Percentiles rank a stretch among this genome's conserved stretches.
Evolutionary conservation across 2,329 filamentous ascomycete genomes (phyloP).

Genomic region (Cadophora sp.): DNA sequence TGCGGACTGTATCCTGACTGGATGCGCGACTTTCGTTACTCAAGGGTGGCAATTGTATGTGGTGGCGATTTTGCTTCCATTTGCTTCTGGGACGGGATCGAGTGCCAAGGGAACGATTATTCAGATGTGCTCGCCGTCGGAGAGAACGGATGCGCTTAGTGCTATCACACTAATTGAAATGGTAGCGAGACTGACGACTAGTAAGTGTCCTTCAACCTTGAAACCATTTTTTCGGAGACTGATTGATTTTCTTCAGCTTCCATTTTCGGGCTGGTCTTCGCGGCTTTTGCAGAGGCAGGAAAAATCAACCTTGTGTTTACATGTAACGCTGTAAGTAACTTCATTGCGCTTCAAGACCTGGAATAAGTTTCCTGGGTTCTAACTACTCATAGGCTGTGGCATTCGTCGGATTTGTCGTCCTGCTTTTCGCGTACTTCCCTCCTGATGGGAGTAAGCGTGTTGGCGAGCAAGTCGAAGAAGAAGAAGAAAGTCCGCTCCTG

Average conservation of each 20-base stretch:
- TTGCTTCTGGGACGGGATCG: conserved; percentile 72
- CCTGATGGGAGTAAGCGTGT: conserved; percentile 46
- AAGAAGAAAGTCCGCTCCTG: not conserved
- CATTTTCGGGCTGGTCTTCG: conserved; percentile 72
- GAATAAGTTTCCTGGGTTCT: not conserved
- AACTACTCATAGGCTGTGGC: conserved; percentile 54
- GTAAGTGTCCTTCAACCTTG: conserved; percentile 21
- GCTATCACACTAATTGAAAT: conserved; percentile 76
- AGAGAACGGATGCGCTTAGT: conserved; percentile 70
- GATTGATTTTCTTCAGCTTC: conserved; percentile 52
- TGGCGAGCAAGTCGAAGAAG: conserved; percentile 8
- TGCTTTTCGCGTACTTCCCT: conserved; percentile 54
- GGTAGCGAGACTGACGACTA: conserved; percentile 64
- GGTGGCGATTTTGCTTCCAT: conserved; percentile 67
- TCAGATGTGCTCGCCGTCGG: conserved; percentile 68
- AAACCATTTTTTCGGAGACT: not conserved
- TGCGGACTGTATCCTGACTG: conserved; percentile 69
- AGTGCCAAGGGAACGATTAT: conserved; percentile 77
- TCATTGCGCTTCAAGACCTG: not conserved
- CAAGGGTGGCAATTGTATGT: conserved; percentile 73
- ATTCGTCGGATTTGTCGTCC: conserved; percentile 55
- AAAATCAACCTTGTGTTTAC: conserved; percentile 69
- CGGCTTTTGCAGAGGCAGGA: conserved; percentile 64
- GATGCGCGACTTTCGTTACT: conserved; percentile 65
- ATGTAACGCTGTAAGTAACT: conserved; percentile 63